These are phyloP conservation scores for Ogataea paraovalis DNA, from an alignment of 805 yeast species.

Conservation along the genomic window DNA sequence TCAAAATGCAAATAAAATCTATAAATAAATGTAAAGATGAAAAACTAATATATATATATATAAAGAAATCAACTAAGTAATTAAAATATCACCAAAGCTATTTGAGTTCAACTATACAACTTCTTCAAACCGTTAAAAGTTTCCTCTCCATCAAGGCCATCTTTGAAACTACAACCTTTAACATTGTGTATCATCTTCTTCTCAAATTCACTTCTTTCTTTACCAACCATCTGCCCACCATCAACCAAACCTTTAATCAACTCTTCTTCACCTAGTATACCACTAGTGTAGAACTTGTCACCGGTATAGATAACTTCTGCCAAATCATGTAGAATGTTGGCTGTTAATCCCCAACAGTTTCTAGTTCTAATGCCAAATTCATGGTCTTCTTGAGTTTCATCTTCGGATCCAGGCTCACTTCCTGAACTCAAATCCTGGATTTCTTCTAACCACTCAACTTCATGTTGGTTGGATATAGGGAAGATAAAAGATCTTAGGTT, in stretches of 20 bases:
- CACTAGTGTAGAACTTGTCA: slow-evolving; percentile 21
- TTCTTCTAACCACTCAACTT: slow-evolving; percentile 60
- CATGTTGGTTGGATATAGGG: slow-evolving; percentile 48
- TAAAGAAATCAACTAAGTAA: not conserved
- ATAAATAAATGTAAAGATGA: not conserved
- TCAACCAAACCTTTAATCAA: slow-evolving; percentile 50
- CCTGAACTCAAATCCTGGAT: slow-evolving; percentile 59
- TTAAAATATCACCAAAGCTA: not conserved
- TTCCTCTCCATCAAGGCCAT: slow-evolving; percentile 41
- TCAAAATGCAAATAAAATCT: not conserved
- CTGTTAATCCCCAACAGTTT: slow-evolving; percentile 82
- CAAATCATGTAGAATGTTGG: slow-evolving; percentile 70
- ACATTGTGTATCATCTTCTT: slow-evolving; percentile 42
- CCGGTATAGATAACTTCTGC: slow-evolving; percentile 52
- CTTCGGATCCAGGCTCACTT: slow-evolving; percentile 54
- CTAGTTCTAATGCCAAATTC: slow-evolving; percentile 46
- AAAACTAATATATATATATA: not conserved
- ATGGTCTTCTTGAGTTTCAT: slow-evolving; percentile 32
- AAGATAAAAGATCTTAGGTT: slow-evolving; percentile 58
- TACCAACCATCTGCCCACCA: slow-evolving; percentile 47
- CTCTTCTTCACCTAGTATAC: slow-evolving; percentile 59
- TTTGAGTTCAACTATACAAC: slow-evolving; percentile 33
- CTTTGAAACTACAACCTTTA: slow-evolving; percentile 41
- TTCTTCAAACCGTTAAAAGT: slow-evolving; percentile 36
- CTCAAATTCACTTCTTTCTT: slow-evolving; percentile 52